Base-by-base conservation (phyloP, 331 rosid species). In the Quercus phellos region DNA sequence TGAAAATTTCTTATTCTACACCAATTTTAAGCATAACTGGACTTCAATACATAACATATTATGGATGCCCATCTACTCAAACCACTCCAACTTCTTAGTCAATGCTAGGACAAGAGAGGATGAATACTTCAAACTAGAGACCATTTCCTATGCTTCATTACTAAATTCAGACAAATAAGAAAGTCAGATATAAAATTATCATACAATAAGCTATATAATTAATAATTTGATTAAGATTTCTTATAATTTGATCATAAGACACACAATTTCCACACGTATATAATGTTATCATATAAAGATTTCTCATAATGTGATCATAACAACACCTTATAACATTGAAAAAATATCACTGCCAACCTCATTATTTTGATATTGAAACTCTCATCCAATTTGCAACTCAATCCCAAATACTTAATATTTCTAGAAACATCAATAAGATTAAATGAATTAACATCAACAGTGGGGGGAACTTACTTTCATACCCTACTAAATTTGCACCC, bases 401-500 rank as follows among this genome's bases (percentile, higher is more conserved):
- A 34, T 66, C 51, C 26, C 51, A 66, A 18, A 66, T 34, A 46
- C 14, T n/a, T 2, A 63, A 14, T 2, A 74, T 54, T 12, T 34
- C 74, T 22, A 56, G 70, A 21, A 34, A 17, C n/a, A 51, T 4
- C 6, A 13, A 68, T 64, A 51, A 43, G 43, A 70, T 24, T 24
- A 24, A 58, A 38, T 38, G 12, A 51, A 50, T 67, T 13, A 24
- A 22, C 24, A 70, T 21, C 1, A 3, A 53, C 55, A 46, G 54
- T 71, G 2, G 70, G 38, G 67, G 8, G 18, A 77, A 32, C 90
- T 87, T 86, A 93, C 98, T 91, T 29, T 87, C 90, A 76, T 93
- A 91, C 22, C 80, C 90, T 43, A 93, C 97, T 88, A 91, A 84
- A 84, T 79, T 79, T 29, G 79, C 18, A 50, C 85, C 82, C 34